Conservation (phyloP, 2,329 filamentous ascomycete species). For the Lomentospora prolificans region DNA sequence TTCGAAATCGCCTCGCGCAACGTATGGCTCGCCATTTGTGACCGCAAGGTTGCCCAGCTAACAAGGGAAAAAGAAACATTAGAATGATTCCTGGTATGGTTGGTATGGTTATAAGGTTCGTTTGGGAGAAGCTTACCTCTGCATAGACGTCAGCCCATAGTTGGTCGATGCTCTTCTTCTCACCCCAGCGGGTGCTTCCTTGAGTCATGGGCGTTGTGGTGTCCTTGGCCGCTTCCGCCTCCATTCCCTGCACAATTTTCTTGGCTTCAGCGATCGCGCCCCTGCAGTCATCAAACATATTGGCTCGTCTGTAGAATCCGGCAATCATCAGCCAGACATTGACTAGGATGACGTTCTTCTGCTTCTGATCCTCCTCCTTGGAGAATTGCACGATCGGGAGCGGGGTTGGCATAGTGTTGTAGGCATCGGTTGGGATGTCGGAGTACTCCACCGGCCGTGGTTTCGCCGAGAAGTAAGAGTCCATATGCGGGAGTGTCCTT, state of each 20-base stretch:
- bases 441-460: slow-evolving; percentile 29
- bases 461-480: slow-evolving; percentile 33
- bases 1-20: slow-evolving; percentile 71
- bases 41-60: slow-evolving; percentile 60
- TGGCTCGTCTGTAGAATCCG: slow-evolving; percentile 75
- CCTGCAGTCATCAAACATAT: slow-evolving; percentile 68
- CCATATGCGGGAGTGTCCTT: slow-evolving; percentile 32
- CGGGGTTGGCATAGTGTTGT: slow-evolving; percentile 34
- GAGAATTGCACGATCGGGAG: slow-evolving; percentile 45
- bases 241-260: slow-evolving; percentile 62
- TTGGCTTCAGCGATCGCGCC: slow-evolving; percentile 74
- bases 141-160: slow-evolving; percentile 75
- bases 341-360: slow-evolving; percentile 48
- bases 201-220: slow-evolving; percentile 53
- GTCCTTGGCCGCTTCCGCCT: slow-evolving; percentile 54
- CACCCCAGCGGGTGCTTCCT: slow-evolving; percentile 59
- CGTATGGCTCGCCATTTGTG: slow-evolving; percentile 51
- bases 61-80: not conserved
- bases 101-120: too few relatives aligned
- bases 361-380: slow-evolving; percentile 40
- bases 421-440: slow-evolving; percentile 28
- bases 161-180: slow-evolving; percentile 71
- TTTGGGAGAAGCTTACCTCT: slow-evolving; percentile 53
- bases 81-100: too few relatives aligned
- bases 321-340: slow-evolving; percentile 88